Evolutionary conservation across 371 early-diverging fungal genomes (phyloP), one percentile per base, ranked within the genome.

Genomic region (Lichtheimia hyalospora): DNA sequence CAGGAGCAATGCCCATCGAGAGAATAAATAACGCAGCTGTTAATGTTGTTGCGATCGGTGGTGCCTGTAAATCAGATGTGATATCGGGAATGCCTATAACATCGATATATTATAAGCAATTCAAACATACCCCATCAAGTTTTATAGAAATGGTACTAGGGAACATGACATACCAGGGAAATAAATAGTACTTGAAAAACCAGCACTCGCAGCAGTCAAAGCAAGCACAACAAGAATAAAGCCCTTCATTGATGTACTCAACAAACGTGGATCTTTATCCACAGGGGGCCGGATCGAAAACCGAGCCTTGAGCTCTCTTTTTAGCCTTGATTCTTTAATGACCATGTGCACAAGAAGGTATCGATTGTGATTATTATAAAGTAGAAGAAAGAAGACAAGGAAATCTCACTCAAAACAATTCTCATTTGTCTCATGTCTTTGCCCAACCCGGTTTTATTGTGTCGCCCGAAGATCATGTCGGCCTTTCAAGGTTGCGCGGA

Each of bases 11-110:
- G 16, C 84, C 86, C 75, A 83, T 77, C 27, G 73, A 70, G n/a
- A 86, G 66, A 28, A 84, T 70, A 46, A 84, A 86, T 16, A 82
- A 54, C 3, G 84, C 80, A 8, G 84, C 81, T 5, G 86, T 83
- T 23, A 55, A 63, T 49, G 83, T 81, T 52, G 81, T 81, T 13
- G 79, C 73, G 7, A 77, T 79, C 15, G 70, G 41, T 2, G 82
- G 74, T 3, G 84, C 81, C 21, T 77, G 25, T 15, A 86, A 70
- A 41, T 83, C 83, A 10, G 49, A 24, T 14, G 74, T 55, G 23
- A 57, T 58, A 34, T 41, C 34, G 3, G 58, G 60, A 15, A 52
- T 23, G 57, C 49, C 54, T 51, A 54, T 52, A 50, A 27, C 12
- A 18, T 16, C 16, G 5, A 5, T 53, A 20, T 46, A 20, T 52